A percentile compares a stretch with the other conserved stretches of the same genome.
phyloP scores from a whole-genome alignment of 371 early-diverging fungal species.

The Entomophthora muscae region DNA sequence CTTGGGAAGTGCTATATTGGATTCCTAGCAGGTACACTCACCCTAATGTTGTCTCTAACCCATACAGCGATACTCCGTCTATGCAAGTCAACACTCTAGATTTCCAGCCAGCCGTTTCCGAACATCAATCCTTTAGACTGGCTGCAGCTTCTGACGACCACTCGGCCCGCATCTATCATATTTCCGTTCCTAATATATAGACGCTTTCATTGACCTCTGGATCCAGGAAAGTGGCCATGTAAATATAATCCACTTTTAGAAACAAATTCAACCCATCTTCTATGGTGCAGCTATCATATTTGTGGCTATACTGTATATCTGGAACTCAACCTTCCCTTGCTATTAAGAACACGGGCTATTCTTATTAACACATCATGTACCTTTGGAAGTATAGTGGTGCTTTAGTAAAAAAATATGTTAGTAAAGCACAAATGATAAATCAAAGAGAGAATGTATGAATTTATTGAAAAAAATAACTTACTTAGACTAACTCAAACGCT shows the following conservation, averaged over 20 bases:
- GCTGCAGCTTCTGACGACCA: background rate
- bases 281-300: too few species aligned
- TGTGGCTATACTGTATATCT: too few species aligned
- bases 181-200: background rate
- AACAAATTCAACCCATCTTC: too few species aligned
- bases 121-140: background rate
- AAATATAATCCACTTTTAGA: background rate
- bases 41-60: background rate
- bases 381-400: too few species aligned
- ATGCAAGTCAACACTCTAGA: background rate
- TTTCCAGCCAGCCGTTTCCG: background rate
- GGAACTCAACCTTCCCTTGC: too few species aligned
- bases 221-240: background rate
- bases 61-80: background rate
- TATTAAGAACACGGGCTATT: too few species aligned
- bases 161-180: background rate
- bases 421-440: too few species aligned
- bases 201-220: background rate
- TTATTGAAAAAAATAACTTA: too few species aligned
- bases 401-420: too few species aligned
- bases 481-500: too few species aligned
- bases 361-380: too few species aligned
- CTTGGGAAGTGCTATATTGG: constrained; percentile 22
- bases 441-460: too few species aligned
- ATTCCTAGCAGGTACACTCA: constrained; percentile 20